Conservation (phyloP, 2,329 filamentous ascomycete genomes). For the Lachnellula willkommii region DNA sequence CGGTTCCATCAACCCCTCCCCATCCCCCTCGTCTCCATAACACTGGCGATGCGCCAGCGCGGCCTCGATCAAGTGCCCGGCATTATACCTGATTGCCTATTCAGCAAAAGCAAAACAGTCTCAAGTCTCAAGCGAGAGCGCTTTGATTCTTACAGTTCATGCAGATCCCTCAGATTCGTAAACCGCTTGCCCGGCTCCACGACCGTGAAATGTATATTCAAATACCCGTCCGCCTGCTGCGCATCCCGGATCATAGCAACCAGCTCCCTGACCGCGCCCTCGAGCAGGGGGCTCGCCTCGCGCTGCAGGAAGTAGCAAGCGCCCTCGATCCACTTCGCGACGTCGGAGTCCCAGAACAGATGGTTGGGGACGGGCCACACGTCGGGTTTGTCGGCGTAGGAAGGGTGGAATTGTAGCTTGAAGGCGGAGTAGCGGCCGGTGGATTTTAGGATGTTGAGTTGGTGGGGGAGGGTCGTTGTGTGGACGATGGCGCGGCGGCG, state of each 20-base stretch:
- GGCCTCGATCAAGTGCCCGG: conserved; percentile 57
- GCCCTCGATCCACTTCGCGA: conserved; percentile 59
- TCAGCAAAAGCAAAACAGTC: neutral
- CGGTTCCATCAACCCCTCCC: conserved; percentile 48
- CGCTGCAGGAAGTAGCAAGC: conserved; percentile 51
- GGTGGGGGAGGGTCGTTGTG: conserved; percentile 43
- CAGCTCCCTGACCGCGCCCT: conserved; percentile 49
- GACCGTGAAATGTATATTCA: conserved; percentile 59
- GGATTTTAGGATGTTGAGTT: conserved; percentile 47
- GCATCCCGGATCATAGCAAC: conserved; percentile 52
- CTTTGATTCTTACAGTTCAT: conserved; percentile 46
- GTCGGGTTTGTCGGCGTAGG: conserved; percentile 45
- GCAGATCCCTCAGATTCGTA: conserved; percentile 55
- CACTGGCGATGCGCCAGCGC: conserved; percentile 51
- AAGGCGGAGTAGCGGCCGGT: conserved; percentile 54
- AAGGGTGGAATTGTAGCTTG: conserved; percentile 50
- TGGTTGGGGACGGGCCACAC: conserved; percentile 53
- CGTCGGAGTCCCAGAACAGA: conserved; percentile 54
- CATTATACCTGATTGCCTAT: conserved; percentile 44
- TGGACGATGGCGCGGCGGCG: conserved; percentile 38
- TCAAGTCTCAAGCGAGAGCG: neutral
- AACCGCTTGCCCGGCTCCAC: conserved; percentile 51
- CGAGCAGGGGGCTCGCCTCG: conserved; percentile 41
- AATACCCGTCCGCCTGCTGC: conserved; percentile 55
- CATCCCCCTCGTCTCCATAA: conserved; percentile 46